phyloP scores from a whole-genome alignment of 1,284 basidiomycete species.

The Ganoderma resinaceum region DNA sequence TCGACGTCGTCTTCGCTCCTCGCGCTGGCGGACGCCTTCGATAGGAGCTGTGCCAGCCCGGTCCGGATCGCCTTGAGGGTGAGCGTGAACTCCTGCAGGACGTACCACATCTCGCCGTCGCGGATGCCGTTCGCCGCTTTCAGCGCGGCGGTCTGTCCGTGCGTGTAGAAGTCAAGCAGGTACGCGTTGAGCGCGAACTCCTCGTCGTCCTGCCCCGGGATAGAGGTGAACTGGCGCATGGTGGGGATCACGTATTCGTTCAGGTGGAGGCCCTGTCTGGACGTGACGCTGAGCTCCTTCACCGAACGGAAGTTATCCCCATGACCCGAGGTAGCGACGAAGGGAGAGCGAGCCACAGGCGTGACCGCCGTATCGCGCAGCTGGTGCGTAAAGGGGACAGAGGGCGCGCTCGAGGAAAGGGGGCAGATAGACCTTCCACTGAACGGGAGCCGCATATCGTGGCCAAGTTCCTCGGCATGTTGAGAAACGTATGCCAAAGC shows the following conservation, averaged over 20 bases:
- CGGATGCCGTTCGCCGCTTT: conserved; percentile 62
- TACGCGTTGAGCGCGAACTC: conserved; percentile 64
- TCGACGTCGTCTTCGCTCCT: conserved; percentile 21
- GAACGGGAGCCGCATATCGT: conserved; percentile 55
- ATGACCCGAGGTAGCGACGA: conserved; percentile 71
- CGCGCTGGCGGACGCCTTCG: conserved; percentile 39
- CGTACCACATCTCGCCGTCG: conserved; percentile 67
- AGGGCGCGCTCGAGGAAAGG: conserved; percentile 10
- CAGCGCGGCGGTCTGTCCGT: conserved; percentile 62
- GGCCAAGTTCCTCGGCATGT: conserved; percentile 44
- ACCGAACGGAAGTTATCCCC: conserved; percentile 58
- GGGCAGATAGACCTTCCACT: conserved; percentile 41
- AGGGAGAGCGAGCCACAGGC: conserved; percentile 56
- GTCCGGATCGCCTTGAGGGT: conserved; percentile 53
- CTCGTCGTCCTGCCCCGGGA: conserved; percentile 29
- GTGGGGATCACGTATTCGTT: conserved; percentile 67
- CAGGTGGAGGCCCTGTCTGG: conserved; percentile 58
- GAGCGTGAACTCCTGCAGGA: conserved; percentile 62
- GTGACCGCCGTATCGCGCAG: conserved; percentile 47
- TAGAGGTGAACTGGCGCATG: conserved; percentile 48
- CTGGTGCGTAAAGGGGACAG: conserved; percentile 40
- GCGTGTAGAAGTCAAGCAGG: conserved; percentile 69
- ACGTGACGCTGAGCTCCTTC: conserved; percentile 57
- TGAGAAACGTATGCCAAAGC: conserved; percentile 55
- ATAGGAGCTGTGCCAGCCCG: conserved; percentile 49